Conservation (phyloP, 2,329 filamentous ascomycete genomes). For the Sporothrix brasiliensis region DNA sequence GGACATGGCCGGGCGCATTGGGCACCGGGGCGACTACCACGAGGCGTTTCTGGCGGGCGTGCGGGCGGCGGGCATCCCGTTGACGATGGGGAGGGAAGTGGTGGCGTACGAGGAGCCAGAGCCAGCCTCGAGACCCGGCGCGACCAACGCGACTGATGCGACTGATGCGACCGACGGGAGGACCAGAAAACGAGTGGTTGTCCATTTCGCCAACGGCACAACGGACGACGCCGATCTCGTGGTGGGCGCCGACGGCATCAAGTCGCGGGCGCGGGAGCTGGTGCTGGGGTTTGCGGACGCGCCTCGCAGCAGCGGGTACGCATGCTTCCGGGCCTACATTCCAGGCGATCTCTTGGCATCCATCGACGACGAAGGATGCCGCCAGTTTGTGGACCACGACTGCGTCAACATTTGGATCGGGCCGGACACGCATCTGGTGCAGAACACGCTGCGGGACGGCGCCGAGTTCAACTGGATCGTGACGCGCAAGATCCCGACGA, state of each 20-base stretch:
- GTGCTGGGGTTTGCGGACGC: constrained; percentile 57
- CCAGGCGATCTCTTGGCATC: constrained; percentile 45
- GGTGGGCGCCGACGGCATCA: constrained; percentile 57
- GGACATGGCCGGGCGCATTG: constrained; percentile 55
- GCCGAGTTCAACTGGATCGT: constrained; percentile 54
- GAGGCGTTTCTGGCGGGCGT: constrained; percentile 48
- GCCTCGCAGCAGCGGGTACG: constrained; percentile 57
- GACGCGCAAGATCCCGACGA: constrained; percentile 46
- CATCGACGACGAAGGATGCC: constrained; percentile 39
- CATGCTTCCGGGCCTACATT: constrained; percentile 55
- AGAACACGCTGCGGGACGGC: constrained; percentile 49
- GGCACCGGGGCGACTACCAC: constrained; percentile 51
- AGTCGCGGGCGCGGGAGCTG: constrained; percentile 54
- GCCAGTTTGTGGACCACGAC: constrained; percentile 49
- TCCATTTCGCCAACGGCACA: constrained; percentile 44
- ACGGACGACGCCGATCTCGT: constrained; percentile 52
- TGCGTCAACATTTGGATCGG: constrained; percentile 53
- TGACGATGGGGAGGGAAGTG: constrained; percentile 48
- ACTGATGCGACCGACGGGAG: not conserved
- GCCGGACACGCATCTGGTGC: constrained; percentile 49
- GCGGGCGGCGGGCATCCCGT: constrained; percentile 46
- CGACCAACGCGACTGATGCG: not conserved
- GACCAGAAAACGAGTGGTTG: constrained; percentile 36
- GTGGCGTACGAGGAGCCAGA: constrained; percentile 45
- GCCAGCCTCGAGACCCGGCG: not conserved